Conservation (phyloP, 371 early-diverging fungal genomes). For the Mucor lusitanicus region DNA sequence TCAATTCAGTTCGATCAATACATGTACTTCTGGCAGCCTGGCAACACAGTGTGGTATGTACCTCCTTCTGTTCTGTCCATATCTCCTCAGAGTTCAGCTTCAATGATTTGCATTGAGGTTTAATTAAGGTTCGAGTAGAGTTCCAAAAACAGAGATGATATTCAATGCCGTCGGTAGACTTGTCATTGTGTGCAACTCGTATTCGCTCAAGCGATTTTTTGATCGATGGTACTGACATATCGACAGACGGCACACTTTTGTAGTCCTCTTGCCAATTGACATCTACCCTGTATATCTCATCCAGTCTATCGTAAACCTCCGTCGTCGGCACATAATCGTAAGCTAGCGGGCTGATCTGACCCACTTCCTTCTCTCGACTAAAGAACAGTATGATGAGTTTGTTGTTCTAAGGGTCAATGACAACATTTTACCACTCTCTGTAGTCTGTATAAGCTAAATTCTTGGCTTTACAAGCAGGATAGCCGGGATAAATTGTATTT, state of each 20-base stretch:
- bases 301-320: slow-evolving; percentile 22
- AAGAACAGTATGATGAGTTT: neutral
- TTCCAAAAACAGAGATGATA: slow-evolving; percentile 29
- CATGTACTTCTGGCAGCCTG: neutral
- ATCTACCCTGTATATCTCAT: slow-evolving; percentile 20
- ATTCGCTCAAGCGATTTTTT: slow-evolving; percentile 21
- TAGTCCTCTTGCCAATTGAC: slow-evolving; percentile 15
- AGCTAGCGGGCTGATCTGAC: slow-evolving; percentile 15
- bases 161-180: slow-evolving; percentile 4
- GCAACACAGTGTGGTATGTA: neutral
- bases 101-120: slow-evolving; percentile 19
- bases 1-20: neutral
- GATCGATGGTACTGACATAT: slow-evolving; percentile 6
- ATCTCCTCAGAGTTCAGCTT: slow-evolving; percentile 11
- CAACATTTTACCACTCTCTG: slow-evolving; percentile 19
- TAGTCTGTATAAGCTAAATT: slow-evolving; percentile 27
- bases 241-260: neutral
- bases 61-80: slow-evolving; percentile 14
- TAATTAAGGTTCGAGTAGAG: slow-evolving; percentile 21
- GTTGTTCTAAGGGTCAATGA: neutral
- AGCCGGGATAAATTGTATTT: slow-evolving; percentile 26
- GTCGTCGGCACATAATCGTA: slow-evolving; percentile 30
- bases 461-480: slow-evolving; percentile 23
- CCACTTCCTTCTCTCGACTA: slow-evolving; percentile 19
- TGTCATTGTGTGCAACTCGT: neutral